Evolutionary conservation across 108 stramenopile genomes (phyloP).

Genomic region (Pseudonitzschia multiseries): DNA sequence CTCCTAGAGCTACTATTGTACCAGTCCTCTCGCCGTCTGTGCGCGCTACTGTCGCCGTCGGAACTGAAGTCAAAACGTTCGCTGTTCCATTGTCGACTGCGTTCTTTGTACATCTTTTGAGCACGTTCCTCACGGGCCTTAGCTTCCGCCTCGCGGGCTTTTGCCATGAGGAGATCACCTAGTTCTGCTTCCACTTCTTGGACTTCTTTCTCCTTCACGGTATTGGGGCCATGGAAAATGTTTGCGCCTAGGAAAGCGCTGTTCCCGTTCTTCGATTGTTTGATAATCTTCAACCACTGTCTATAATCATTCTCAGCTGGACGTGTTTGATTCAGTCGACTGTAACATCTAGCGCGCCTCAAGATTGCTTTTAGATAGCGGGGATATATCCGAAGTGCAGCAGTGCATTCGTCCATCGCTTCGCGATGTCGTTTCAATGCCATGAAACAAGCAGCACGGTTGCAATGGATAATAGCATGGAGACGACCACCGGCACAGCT

Average conservation of each 20-base stretch:
- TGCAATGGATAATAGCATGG: slow-evolving; percentile 87
- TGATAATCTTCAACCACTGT: slow-evolving; percentile 59
- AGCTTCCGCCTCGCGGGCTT: slow-evolving; percentile 35
- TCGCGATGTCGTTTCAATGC: slow-evolving; percentile 63
- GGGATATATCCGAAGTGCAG: slow-evolving; percentile 79
- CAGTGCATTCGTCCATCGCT: slow-evolving; percentile 80
- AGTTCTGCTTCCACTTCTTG: slow-evolving; percentile 62
- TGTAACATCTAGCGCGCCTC: slow-evolving; percentile 77
- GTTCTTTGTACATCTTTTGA: slow-evolving; percentile 30
- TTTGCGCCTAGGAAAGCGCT: slow-evolving; percentile 30
- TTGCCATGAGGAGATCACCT: slow-evolving; percentile 49
- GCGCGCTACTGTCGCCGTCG: slow-evolving; percentile 15
- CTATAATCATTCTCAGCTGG: slow-evolving; percentile 76
- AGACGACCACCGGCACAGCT: slow-evolving; percentile 70
- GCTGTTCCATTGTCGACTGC: slow-evolving; percentile 44
- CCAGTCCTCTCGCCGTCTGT: slow-evolving; percentile 43
- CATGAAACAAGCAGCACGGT: slow-evolving; percentile 89
- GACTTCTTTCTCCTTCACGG: slow-evolving; percentile 53
- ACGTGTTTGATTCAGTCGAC: slow-evolving; percentile 55
- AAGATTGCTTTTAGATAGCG: slow-evolving; percentile 90
- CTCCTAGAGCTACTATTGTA: slow-evolving; percentile 48
- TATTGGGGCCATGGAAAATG: slow-evolving; percentile 70
- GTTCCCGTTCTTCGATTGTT: slow-evolving; percentile 49
- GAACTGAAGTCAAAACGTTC: slow-evolving; percentile 36
- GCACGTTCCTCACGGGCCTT: slow-evolving; percentile 15